Evolutionary conservation across 2,329 filamentous ascomycete genomes (phyloP), one percentile per base, ranked within the genome.

Genomic region (Cladosporium sp.): DNA sequence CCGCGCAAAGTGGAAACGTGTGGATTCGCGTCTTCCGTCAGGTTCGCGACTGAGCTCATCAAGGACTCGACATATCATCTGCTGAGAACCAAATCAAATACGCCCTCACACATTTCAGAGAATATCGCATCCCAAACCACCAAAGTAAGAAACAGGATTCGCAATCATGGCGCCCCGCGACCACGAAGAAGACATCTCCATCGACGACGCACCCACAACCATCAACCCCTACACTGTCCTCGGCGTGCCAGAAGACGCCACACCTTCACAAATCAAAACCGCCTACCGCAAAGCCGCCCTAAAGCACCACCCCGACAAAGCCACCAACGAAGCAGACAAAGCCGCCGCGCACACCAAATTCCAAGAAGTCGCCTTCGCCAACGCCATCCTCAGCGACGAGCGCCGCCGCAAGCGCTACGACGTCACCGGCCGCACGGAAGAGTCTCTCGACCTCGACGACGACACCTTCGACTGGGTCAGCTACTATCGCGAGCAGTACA

Each of bases 251-350:
- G 86, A 86, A 67, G 82, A 86, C 62, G 93, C 93, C 16, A 91
- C 90, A 0, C 80, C 88, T 49, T 88, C 92, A 68, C 87, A 97
- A 73, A 86, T 99, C 80, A 97, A 96, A 77, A 88, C 87, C 21
- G 92, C 94, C 21, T 99, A 99, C 81, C 91, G 92, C 75, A 97
- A 96, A 77, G 88, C 90, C 60, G 95, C 95, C 3, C 83, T 99
- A 66, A 93, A 88, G 77, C 86, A 93, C 72, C 95, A 99, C 71
- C 82, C 82, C 62, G 82, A 83, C 94, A 85, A 72, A 80, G 66
- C 63, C 11, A 63, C 72, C 16, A 40, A 21, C 40, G 64, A 65
- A 90, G 84, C 88, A 26, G 81, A 89, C 62, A 92, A 92, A 74
- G 84, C 88, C 29, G 81, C 85, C 50, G 94, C 95, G 1, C 89